Evolutionary conservation across 805 yeast species (phyloP).

Genomic region (Isabelozyma heimii): DNA sequence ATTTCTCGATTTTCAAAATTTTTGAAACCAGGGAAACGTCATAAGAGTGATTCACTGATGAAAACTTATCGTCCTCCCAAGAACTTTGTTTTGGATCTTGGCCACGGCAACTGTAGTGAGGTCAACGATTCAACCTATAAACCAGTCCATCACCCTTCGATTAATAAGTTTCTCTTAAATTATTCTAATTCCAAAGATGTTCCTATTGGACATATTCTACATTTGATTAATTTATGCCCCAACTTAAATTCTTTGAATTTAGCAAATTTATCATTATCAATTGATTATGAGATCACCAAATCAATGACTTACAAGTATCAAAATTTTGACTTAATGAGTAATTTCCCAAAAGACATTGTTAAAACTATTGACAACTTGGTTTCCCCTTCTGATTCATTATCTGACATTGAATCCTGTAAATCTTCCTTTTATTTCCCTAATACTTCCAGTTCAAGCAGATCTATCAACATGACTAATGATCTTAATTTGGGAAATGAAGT

Average conservation of each 20-base stretch:
- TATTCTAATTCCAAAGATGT: constrained; percentile 70
- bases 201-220: constrained; percentile 75
- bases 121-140: not conserved
- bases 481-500: not conserved
- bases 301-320: constrained; percentile 33
- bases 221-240: constrained; percentile 64
- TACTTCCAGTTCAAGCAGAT: not conserved
- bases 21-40: constrained; percentile 16
- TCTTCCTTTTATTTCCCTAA: not conserved
- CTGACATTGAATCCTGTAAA: not conserved
- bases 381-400: not conserved
- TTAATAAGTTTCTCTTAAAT: constrained; percentile 57
- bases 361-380: constrained; percentile 20
- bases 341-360: constrained; percentile 32
- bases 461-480: not conserved
- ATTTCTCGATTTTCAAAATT: constrained; percentile 17
- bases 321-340: constrained; percentile 36
- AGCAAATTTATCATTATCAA: constrained; percentile 59
- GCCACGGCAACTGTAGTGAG: not conserved
- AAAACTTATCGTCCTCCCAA: not conserved
- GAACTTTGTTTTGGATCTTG: not conserved
- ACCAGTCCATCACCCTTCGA: constrained; percentile 49
- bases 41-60: constrained; percentile 3
- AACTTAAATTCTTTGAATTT: constrained; percentile 56
- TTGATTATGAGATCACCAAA: constrained; percentile 57